Evolutionary conservation across 257 asterid species (phyloP), one percentile per base, ranked within the genome.

Genomic region (Sherardia arvensis): DNA sequence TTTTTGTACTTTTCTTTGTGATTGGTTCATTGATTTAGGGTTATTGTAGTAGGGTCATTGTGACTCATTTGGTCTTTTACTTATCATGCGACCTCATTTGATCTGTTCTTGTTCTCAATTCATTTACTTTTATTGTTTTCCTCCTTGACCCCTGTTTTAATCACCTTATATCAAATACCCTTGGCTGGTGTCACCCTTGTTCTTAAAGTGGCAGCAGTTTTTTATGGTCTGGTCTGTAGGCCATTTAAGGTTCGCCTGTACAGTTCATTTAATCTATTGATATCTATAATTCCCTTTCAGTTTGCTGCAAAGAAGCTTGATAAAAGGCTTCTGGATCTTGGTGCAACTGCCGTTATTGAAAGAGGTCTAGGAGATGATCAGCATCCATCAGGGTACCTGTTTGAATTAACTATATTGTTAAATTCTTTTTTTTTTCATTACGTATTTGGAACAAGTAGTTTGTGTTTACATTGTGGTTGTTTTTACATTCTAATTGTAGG

Each of bases 361-460:
- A 87, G 81, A 81, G 97, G 99, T 54, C 82, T 90, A 62, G 99
- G 99, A 75, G 97, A 93, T 84, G 99, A 92, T 74, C 99, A 92
- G 77, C 96, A 89, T 68, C 86, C 92, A 66, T 83, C 97, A 65
- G 97, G 99, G 99, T 92, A 85, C 59, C 62, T 43, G 29, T 66
- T 63, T n/a, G 2, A 47, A 48, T 5, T 22, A 22, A 45, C 33
- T 57, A 29, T 43, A 26, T 20, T 7, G 14, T 26, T 11, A 33
- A 53, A 3, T 34, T 26, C n/a, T 38, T 8, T 5, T 4, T 26
- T n/a, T 21, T 3, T 7, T 56, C 32, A 0, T n/a, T n/a, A 9
- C 11, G n/a, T 36, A 9, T 40, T 21, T 61, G 6, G 47, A 20
- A 36, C 20, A 6, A 21, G 12, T 9, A 7, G 15, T 48, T 1